These are phyloP conservation scores for Cladophialophora carrionii DNA, from an alignment of 2,329 filamentous ascomycete genomes.

Conservation along the genomic window DNA sequence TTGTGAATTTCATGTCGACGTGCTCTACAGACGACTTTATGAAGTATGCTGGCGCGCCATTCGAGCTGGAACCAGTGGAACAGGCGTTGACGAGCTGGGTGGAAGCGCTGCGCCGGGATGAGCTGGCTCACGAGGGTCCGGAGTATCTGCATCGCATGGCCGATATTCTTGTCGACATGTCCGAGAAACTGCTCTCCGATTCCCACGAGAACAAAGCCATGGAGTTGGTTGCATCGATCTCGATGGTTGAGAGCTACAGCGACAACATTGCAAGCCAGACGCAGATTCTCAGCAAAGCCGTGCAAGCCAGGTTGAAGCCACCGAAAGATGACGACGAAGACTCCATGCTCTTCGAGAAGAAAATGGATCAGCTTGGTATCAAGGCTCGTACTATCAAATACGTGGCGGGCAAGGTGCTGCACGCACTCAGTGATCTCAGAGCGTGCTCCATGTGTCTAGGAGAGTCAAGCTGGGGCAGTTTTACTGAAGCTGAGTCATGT, in stretches of 20 bases:
- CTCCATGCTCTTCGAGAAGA: conserved; percentile 68
- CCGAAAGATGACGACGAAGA: conserved; percentile 69
- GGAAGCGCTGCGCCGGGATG: conserved; percentile 78
- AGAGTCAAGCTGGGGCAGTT: conserved; percentile 67
- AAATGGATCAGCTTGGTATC: conserved; percentile 70
- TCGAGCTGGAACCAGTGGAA: conserved; percentile 90
- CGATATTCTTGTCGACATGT: conserved; percentile 82
- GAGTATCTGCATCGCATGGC: conserved; percentile 81
- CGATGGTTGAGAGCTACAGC: conserved; percentile 77
- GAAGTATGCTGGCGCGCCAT: conserved; percentile 75
- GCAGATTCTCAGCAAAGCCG: conserved; percentile 63
- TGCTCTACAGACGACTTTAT: conserved; percentile 79
- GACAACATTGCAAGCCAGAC: conserved; percentile 73
- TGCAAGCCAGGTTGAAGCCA: conserved; percentile 66
- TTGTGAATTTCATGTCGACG: conserved; percentile 65
- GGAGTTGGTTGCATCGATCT: conserved; percentile 74
- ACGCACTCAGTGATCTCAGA: conserved; percentile 76
- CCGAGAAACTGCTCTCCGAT: conserved; percentile 76
- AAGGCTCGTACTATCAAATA: conserved; percentile 84
- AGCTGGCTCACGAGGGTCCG: conserved; percentile 80
- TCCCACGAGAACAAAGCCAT: conserved; percentile 72
- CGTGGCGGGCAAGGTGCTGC: conserved; percentile 74
- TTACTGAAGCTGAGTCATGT: conserved; percentile 69
- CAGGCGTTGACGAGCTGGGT: conserved; percentile 86
- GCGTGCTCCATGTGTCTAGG: conserved; percentile 73